These are phyloP conservation scores for Polymyxa betae DNA, from an alignment of 208 protist genomes.

Conservation along the genomic window DNA sequence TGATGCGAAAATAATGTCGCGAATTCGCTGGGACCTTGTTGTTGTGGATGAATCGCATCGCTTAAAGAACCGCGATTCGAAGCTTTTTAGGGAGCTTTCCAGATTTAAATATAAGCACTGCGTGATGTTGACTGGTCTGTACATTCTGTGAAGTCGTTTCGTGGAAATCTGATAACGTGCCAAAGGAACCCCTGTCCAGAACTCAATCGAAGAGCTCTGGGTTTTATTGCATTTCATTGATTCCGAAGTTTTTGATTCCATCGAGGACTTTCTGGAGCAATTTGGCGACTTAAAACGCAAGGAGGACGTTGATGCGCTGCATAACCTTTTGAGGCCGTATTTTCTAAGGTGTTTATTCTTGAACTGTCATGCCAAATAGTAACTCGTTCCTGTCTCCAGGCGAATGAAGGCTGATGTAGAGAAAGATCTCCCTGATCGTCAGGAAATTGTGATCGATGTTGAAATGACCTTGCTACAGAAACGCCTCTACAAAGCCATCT, in stretches of 20 bases:
- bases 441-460: conserved; percentile 56
- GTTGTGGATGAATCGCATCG: conserved; percentile 70
- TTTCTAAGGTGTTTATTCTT: conserved; percentile 8
- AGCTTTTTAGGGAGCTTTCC: conserved; percentile 7
- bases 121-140: conserved; percentile 56
- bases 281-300: conserved; percentile 55
- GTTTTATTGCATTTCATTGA: conserved; percentile 69
- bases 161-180: not conserved
- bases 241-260: conserved; percentile 10
- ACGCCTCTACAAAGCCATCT: conserved; percentile 54
- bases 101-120: conserved; percentile 48
- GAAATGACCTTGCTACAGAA: conserved; percentile 55
- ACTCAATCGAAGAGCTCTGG: conserved; percentile 64
- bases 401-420: conserved; percentile 59
- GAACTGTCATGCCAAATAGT: not conserved
- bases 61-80: conserved; percentile 63
- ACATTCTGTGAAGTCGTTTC: not conserved
- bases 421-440: conserved; percentile 54
- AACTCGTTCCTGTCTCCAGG: not conserved
- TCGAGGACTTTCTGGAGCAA: conserved; percentile 49
- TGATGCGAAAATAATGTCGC: conserved; percentile 52
- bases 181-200: conserved; percentile 70
- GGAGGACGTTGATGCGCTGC: conserved; percentile 55
- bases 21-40: conserved; percentile 63
- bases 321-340: conserved; percentile 49